Evolutionary conservation across 768 basidiomycete species (phyloP), one percentile per base, ranked within the genome.

Genomic region (Suillus luteus): DNA sequence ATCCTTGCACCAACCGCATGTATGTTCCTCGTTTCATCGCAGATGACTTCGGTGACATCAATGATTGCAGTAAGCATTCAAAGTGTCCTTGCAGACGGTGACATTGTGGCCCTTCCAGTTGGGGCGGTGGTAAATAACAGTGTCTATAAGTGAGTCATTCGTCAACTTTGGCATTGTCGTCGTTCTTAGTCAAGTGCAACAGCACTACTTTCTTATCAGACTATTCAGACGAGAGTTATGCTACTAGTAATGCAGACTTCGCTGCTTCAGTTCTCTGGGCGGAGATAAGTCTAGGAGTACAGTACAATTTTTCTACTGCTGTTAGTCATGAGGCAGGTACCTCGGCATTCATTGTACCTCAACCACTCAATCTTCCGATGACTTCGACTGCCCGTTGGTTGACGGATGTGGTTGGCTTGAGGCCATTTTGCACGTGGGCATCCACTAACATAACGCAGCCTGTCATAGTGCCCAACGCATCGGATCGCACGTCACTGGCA

Each of bases 351-450:
- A 66, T 74, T 35, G 65, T 59, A 0, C 73, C 73, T 12, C 9
- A 35, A 3, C 73, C 73, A 17, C 44, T 66, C 33, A 35, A 69
- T 35, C 51, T 74, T 1, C 14, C 68, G 12, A 65, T 62, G 10
- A 48, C 68, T 1, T 72, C 67, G 15, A 65, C n/a, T 5, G 69
- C 72, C 19, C 70, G 74, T 60, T 74, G 72, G 74, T 38, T 75
- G 27, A 65, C 68, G 24, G 74, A 74, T 54, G 72, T 75, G 24
- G 65, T 71, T 5, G 68, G 66, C 48, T 37, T 75, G 46, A 74
- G 71, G 35, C 73, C 73, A 3, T 58, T 55, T 3, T 74, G 73
- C 55, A 70, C 65, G n/a, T 74, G 72, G 70, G 62, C 72, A 22
- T 60, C 65, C 12, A 75, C 74, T 4, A 74, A 75, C 51, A 46